phyloP scores from a whole-genome alignment of 768 basidiomycete genomes.

The Pleurotus ostreatus region DNA sequence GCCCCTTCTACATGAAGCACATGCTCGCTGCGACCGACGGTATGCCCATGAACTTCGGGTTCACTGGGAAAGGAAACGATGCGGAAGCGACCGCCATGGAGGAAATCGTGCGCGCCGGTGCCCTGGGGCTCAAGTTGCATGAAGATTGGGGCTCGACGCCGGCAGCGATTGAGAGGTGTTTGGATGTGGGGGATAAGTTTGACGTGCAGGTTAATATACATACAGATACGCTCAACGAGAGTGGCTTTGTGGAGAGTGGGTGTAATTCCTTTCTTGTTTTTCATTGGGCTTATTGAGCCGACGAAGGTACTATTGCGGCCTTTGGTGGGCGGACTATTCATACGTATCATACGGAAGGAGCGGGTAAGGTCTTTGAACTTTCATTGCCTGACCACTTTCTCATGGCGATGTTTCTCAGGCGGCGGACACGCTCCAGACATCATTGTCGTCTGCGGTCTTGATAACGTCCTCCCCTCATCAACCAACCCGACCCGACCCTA shows the following conservation, averaged over 20 bases:
- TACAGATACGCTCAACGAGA: constrained; percentile 96
- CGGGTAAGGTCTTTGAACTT: constrained; percentile 44
- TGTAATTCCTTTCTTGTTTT: constrained; percentile 10
- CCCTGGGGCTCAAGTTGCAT: constrained; percentile 88
- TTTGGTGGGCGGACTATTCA: constrained; percentile 92
- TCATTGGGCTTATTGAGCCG: background rate
- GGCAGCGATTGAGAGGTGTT: constrained; percentile 66
- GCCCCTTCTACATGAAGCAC: constrained; percentile 80
- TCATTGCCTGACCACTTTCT: background rate
- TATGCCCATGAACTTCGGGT: constrained; percentile 86
- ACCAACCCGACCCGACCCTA: constrained; percentile 97
- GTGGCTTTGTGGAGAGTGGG: constrained; percentile 92
- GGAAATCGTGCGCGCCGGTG: constrained; percentile 82
- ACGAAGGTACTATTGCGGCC: constrained; percentile 80
- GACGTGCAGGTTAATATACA: constrained; percentile 98
- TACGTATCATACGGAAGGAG: constrained; percentile 96
- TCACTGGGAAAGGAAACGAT: constrained; percentile 98
- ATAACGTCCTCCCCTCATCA: constrained; percentile 91
- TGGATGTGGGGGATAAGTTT: constrained; percentile 83
- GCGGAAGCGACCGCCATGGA: constrained; percentile 67
- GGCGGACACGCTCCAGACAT: constrained; percentile 98
- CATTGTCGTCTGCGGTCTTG: constrained; percentile 88
- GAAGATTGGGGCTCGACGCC: constrained; percentile 98
- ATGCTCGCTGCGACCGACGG: constrained; percentile 94
- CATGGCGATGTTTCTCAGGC: constrained; percentile 33